Evolutionary conservation across 192 early-diverging fungal species (phyloP).

Genomic region (Coemansia sp.): DNA sequence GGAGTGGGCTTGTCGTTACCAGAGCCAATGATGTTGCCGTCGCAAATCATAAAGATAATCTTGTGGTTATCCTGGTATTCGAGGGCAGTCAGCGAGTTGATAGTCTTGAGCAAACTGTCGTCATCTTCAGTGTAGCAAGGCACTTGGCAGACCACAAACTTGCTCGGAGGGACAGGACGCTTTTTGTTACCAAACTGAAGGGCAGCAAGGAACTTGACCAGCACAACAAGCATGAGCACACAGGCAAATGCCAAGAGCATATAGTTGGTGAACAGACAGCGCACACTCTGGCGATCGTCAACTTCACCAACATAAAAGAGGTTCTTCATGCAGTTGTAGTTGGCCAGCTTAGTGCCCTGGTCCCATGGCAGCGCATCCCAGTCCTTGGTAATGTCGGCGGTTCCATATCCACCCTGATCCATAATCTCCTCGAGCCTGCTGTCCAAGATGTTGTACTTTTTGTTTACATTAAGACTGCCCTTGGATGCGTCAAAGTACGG

Average conservation of each 20-base stretch:
- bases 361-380: slow-evolving; percentile 3
- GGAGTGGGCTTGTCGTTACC: slow-evolving; percentile 94
- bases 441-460: slow-evolving; percentile 14
- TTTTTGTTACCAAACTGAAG: slow-evolving; percentile 62
- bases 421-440: slow-evolving; percentile 3
- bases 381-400: slow-evolving; percentile 13
- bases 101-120: slow-evolving; percentile 74
- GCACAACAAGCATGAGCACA: slow-evolving; percentile 69
- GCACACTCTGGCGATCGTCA: slow-evolving; percentile 66
- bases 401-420: slow-evolving; percentile 6
- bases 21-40: slow-evolving; percentile 88
- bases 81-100: slow-evolving; percentile 69
- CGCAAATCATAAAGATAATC: slow-evolving; percentile 76
- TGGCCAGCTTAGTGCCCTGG: background rate
- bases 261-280: slow-evolving; percentile 77
- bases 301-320: slow-evolving; percentile 74
- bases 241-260: slow-evolving; percentile 68
- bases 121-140: slow-evolving; percentile 90
- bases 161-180: slow-evolving; percentile 76
- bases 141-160: slow-evolving; percentile 91
- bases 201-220: slow-evolving; percentile 69
- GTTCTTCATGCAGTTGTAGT: slow-evolving; percentile 65
- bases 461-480: slow-evolving; percentile 7
- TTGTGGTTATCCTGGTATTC: slow-evolving; percentile 83
- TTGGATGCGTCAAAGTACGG: slow-evolving; percentile 36